A percentile compares a stretch with the other conserved stretches of the same genome.
Evolutionary conservation across 1,284 basidiomycete genomes (phyloP).

Genomic region (Crocinoboletus sp.): DNA sequence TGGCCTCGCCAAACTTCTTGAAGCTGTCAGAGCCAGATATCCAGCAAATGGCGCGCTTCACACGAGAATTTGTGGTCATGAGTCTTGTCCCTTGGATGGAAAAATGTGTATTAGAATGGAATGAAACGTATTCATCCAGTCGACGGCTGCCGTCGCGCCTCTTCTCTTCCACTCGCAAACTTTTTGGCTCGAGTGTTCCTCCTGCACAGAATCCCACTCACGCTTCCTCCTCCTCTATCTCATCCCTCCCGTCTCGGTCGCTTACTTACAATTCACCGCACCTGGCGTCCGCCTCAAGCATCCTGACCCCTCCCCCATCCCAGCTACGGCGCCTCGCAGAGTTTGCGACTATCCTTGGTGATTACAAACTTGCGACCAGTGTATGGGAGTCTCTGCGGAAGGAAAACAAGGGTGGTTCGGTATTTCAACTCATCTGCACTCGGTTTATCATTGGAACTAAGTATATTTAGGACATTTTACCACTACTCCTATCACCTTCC

Average conservation of each 20-base stretch:
- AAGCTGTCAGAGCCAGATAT: conserved; percentile 75
- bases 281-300: conserved; percentile 30
- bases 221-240: conserved; percentile 40
- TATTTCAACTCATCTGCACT: conserved; percentile 29
- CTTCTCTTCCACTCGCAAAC: conserved; percentile 85
- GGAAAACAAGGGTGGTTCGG: conserved; percentile 74
- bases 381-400: conserved; percentile 88
- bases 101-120: conserved; percentile 89
- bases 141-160: conserved; percentile 77
- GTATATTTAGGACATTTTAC: conserved; percentile 60
- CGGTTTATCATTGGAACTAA: conserved; percentile 9
- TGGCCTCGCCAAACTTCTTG: conserved; percentile 40
- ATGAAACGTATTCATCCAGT: conserved; percentile 86
- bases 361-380: conserved; percentile 78
- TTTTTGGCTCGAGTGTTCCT: conserved; percentile 71
- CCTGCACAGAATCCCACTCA: conserved; percentile 42
- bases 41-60: conserved; percentile 73
- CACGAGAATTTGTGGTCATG: conserved; percentile 89
- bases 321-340: conserved; percentile 88
- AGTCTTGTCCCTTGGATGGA: conserved; percentile 97
- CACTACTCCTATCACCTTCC: conserved; percentile 62
- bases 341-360: conserved; percentile 90
- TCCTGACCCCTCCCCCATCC: conserved; percentile 42
- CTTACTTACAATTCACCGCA: conserved; percentile 34
- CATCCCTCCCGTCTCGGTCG: conserved; percentile 43